Percentiles rank a stretch among this genome's conserved stretches.
Evolutionary conservation across 2,329 filamentous ascomycete species (phyloP).

Genomic region (Phyllosticta citrichinensis): DNA sequence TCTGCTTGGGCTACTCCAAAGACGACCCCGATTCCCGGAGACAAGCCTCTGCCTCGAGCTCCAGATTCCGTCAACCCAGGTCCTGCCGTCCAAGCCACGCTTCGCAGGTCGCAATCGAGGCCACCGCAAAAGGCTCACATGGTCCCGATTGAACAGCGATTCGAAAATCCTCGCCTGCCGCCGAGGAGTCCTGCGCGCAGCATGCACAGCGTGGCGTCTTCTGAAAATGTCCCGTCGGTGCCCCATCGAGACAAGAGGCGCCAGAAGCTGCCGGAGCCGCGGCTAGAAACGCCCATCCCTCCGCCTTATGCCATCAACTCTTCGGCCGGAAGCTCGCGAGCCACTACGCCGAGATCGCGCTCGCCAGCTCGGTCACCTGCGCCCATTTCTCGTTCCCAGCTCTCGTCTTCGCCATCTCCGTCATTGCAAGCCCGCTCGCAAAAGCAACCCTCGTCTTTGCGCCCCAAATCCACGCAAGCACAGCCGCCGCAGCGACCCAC

Average conservation of each 20-base stretch:
- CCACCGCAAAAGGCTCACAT: constrained; percentile 4
- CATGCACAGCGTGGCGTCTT: neutral
- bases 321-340: constrained; percentile 2
- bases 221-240: neutral
- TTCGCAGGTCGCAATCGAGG: constrained; percentile 6
- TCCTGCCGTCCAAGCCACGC: neutral
- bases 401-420: constrained; percentile 1
- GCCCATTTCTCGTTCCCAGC: neutral
- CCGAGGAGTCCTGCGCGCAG: neutral
- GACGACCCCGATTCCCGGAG: constrained; percentile 2
- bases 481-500: neutral
- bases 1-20: constrained; percentile 4
- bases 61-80: constrained; percentile 1
- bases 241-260: constrained; percentile 2
- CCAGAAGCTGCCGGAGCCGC: constrained; percentile 1
- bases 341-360: constrained; percentile 6
- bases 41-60: constrained; percentile 9
- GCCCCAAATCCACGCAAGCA: neutral
- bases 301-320: neutral
- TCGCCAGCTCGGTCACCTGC: constrained; percentile 7
- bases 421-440: neutral
- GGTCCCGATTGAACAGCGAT: constrained; percentile 9
- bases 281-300: constrained; percentile 6
- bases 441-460: neutral
- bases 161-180: constrained; percentile 7